Evolutionary conservation across 2,329 filamentous ascomycete species (phyloP).

Genomic region (Fusarium sp.): DNA sequence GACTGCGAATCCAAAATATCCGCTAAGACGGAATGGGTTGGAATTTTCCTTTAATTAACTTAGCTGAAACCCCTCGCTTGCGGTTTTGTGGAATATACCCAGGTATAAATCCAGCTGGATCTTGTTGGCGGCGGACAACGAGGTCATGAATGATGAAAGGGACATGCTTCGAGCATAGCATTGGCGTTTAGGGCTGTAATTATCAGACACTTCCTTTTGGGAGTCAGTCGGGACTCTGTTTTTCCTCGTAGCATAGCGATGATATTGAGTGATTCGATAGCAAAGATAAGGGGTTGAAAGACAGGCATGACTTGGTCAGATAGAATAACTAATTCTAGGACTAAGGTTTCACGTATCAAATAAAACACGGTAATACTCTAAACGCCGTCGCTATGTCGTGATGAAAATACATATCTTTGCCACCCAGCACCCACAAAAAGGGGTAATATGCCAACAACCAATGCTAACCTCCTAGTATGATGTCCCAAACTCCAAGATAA

Average conservation of each 20-base stretch:
- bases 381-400: constrained; percentile 39
- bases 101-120: too few species aligned
- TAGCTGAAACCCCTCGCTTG: constrained; percentile 44
- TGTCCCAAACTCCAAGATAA: constrained; percentile 18
- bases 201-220: constrained; percentile 10
- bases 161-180: constrained; percentile 32
- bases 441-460: constrained; percentile 14
- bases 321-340: neutral
- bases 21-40: constrained; percentile 70
- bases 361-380: constrained; percentile 15
- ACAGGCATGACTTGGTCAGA: constrained; percentile 1
- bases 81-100: neutral
- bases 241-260: neutral
- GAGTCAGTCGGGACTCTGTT: constrained; percentile 5
- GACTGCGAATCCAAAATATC: constrained; percentile 67
- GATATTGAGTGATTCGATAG: constrained; percentile 5
- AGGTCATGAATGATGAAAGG: constrained; percentile 38
- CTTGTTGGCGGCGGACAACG: constrained; percentile 8
- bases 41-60: constrained; percentile 66
- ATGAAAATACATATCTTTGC: constrained; percentile 13
- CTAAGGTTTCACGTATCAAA: neutral
- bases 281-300: neutral
- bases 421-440: constrained; percentile 11
- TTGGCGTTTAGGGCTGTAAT: constrained; percentile 34
- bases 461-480: neutral